phyloP scores from a whole-genome alignment of 164 flowering plant species.

The Kalanchoe fedtschenkoi region DNA sequence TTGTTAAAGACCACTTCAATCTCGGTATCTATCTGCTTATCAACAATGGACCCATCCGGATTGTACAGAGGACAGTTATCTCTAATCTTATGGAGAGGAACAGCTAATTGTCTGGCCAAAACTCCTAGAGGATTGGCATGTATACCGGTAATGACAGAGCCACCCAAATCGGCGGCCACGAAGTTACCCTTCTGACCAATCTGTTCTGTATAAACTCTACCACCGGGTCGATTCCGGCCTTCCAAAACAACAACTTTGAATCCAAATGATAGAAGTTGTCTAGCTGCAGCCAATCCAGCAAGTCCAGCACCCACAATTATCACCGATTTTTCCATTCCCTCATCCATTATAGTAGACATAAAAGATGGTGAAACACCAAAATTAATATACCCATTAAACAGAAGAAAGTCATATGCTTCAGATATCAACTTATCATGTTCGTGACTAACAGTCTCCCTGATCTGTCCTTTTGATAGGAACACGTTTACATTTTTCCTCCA shows the following conservation, averaged over 20 bases:
- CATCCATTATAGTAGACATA: slow-evolving; percentile 35
- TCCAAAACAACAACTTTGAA: slow-evolving; percentile 79
- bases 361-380: slow-evolving; percentile 69
- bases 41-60: slow-evolving; percentile 65
- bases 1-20: slow-evolving; percentile 66
- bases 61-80: slow-evolving; percentile 81
- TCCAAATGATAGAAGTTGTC: slow-evolving; percentile 81
- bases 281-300: slow-evolving; percentile 88
- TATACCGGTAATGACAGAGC: slow-evolving; percentile 85
- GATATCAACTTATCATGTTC: slow-evolving; percentile 57
- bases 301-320: slow-evolving; percentile 85
- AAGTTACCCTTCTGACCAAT: slow-evolving; percentile 45
- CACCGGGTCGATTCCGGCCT: slow-evolving; percentile 86
- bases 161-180: slow-evolving; percentile 89
- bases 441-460: slow-evolving; percentile 66
- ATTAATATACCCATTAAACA: slow-evolving; percentile 70
- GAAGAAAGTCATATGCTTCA: slow-evolving; percentile 75
- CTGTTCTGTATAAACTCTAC: slow-evolving; percentile 79
- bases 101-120: slow-evolving; percentile 75
- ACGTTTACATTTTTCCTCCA: slow-evolving; percentile 72
- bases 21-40: slow-evolving; percentile 46
- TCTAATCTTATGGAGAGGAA: slow-evolving; percentile 90
- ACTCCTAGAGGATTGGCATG: slow-evolving; percentile 95
- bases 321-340: slow-evolving; percentile 52
- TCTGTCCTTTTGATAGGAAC: slow-evolving; percentile 63